These are phyloP conservation scores for Pleurotus giganteus DNA, from an alignment of 768 basidiomycete species.

Conservation along the genomic window DNA sequence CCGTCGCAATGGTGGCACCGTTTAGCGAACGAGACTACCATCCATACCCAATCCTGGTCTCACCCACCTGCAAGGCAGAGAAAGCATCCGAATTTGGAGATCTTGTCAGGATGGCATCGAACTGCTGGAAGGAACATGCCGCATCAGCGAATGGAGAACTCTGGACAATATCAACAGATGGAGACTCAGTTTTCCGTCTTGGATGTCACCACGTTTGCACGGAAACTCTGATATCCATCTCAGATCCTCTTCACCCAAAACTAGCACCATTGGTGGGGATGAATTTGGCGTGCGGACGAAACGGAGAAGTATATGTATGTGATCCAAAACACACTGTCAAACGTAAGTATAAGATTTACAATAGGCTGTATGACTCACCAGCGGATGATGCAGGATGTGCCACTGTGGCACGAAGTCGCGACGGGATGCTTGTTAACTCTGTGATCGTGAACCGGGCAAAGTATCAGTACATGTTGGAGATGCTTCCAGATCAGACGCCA, in stretches of 20 bases:
- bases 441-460: conserved; percentile 19
- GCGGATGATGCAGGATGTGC: no score
- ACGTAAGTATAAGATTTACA: no score
- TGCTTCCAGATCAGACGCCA: conserved; percentile 11
- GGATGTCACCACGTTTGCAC: conserved; percentile 11
- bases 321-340: conserved; percentile 18
- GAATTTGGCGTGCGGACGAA: conserved; percentile 13
- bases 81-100: not conserved
- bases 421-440: conserved; percentile 17
- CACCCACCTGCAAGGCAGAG: conserved; percentile 16
- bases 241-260: conserved; percentile 4
- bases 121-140: not conserved
- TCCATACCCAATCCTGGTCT: conserved; percentile 11
- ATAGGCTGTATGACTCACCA: no score
- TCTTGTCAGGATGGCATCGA: not conserved
- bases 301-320: conserved; percentile 10
- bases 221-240: not conserved
- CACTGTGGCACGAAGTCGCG: conserved; percentile 11
- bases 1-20: conserved; percentile 1
- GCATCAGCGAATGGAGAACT: conserved; percentile 6
- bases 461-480: conserved; percentile 18
- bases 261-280: conserved; percentile 11
- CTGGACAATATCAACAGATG: conserved; percentile 14
- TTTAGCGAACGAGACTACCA: conserved; percentile 4
- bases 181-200: conserved; percentile 10